Percentiles rank a stretch among this genome's conserved stretches.
Evolutionary conservation across 768 basidiomycete species (phyloP).

Genomic region (Rhodotorula babjevae): DNA sequence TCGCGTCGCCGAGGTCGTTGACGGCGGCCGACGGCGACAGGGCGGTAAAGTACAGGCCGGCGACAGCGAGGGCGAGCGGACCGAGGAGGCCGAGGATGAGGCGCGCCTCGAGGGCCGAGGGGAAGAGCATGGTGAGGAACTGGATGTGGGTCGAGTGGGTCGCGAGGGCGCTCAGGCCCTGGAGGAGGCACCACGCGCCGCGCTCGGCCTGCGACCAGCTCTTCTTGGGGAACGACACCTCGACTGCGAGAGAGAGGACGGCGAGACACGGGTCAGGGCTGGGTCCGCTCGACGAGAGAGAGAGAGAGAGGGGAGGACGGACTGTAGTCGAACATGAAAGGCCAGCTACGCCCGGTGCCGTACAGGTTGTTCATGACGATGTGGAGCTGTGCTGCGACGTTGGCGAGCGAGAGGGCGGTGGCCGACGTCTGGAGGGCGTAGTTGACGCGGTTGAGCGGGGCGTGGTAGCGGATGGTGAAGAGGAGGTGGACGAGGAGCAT

Average conservation of each 20-base stretch:
- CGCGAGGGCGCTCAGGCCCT: conserved; percentile 72
- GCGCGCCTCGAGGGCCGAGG: conserved; percentile 77
- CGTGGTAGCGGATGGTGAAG: conserved; percentile 94
- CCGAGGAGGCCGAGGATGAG: conserved; percentile 78
- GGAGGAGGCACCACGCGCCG: conserved; percentile 80
- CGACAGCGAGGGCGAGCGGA: conserved; percentile 78
- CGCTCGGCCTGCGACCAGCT: conserved; percentile 63
- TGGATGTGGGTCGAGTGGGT: conserved; percentile 90
- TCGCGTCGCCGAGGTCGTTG: conserved; percentile 61
- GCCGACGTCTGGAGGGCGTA: conserved; percentile 72
- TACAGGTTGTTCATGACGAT: conserved; percentile 52
- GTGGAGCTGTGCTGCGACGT: conserved; percentile 69
- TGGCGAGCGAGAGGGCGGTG: conserved; percentile 71
- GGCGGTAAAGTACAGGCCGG: conserved; percentile 75
- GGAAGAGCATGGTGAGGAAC: conserved; percentile 90
- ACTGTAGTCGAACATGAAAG: conserved; percentile 92
- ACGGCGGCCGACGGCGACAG: conserved; percentile 54
- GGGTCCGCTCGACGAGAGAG: conserved; percentile 42
- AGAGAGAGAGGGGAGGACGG: conserved; percentile 58
- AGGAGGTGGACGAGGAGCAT: conserved; percentile 86
- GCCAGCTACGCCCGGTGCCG: conserved; percentile 55
- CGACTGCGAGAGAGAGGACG: no score
- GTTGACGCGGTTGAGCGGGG: conserved; percentile 86
- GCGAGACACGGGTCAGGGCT: background rate
- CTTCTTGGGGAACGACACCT: conserved; percentile 23